A percentile compares a stretch with the other conserved stretches of the same genome.
Conservation (phyloP, 352 stramenopile species). For the Labyrinthula sp. region DNA sequence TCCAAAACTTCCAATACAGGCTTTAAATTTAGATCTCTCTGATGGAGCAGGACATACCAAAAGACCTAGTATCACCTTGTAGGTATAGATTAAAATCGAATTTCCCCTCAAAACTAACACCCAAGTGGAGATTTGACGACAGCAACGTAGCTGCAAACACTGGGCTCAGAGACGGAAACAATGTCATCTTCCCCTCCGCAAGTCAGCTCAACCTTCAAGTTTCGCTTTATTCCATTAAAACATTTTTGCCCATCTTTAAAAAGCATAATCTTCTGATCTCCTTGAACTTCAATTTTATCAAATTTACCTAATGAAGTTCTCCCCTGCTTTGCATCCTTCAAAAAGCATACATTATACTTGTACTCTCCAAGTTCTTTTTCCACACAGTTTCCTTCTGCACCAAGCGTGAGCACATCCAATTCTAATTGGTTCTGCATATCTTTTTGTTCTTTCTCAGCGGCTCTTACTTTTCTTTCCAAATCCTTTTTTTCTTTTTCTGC, state of each 20-base stretch:
- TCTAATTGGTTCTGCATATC: neutral
- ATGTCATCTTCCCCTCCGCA: conserved; percentile 47
- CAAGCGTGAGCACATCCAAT: neutral
- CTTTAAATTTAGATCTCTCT: too few species aligned
- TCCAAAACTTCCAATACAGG: too few species aligned
- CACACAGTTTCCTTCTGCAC: neutral
- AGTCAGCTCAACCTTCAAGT: conserved; percentile 47
- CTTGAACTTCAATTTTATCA: conserved; percentile 1
- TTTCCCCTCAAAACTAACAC: too few species aligned
- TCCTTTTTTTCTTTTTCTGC: neutral
- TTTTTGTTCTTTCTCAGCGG: neutral
- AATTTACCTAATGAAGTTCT: conserved; percentile 5
- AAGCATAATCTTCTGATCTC: conserved; percentile 1
- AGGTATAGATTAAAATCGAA: too few species aligned
- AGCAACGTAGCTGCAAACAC: conserved; percentile 58
- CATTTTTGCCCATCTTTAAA: conserved; percentile 16
- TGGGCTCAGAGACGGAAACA: conserved; percentile 50
- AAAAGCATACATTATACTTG: conserved; percentile 25
- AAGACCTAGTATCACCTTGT: too few species aligned
- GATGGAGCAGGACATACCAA: too few species aligned
- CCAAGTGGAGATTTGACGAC: too few species aligned
- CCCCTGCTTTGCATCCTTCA: conserved; percentile 8
- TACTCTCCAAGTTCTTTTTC: conserved; percentile 9
- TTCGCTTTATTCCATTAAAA: conserved; percentile 39
- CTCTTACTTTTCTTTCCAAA: neutral